Evolutionary conservation across 257 asterid genomes (phyloP).

Genomic region (Solanum acaule): DNA sequence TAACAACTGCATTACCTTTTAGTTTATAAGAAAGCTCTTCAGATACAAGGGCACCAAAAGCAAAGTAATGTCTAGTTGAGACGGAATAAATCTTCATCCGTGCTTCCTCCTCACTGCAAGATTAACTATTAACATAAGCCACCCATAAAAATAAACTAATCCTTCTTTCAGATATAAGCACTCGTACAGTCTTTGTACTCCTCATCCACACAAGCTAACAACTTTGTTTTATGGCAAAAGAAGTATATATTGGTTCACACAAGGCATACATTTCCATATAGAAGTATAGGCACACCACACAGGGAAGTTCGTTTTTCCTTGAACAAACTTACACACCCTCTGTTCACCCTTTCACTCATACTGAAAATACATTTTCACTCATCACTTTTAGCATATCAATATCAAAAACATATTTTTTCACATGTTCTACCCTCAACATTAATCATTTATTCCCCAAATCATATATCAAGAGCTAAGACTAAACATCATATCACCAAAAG

Average conservation of each 20-base stretch:
- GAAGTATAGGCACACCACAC: not conserved
- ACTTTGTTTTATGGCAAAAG: not conserved
- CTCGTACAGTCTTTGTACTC: not conserved
- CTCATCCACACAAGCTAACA: not conserved
- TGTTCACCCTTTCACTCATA: no score
- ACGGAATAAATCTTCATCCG: slow-evolving; percentile 53
- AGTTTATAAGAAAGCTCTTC: slow-evolving; percentile 6
- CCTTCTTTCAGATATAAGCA: not conserved
- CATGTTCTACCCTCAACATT: not conserved
- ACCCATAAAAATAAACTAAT: not conserved
- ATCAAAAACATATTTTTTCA: not conserved
- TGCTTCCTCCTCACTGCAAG: slow-evolving; percentile 86
- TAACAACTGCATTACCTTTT: not conserved
- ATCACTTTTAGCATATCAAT: not conserved
- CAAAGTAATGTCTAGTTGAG: slow-evolving; percentile 5
- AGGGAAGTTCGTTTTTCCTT: not conserved
- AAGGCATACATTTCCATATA: not conserved
- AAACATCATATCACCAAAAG: not conserved
- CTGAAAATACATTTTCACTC: not conserved
- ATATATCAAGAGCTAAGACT: not conserved
- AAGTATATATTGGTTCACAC: not conserved
- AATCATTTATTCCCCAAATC: not conserved
- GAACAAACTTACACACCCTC: not conserved
- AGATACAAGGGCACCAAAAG: slow-evolving; percentile 7
- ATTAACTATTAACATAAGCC: not conserved